These are phyloP conservation scores for Yarrowia sp. DNA, from an alignment of 805 yeast genomes.

Conservation along the genomic window DNA sequence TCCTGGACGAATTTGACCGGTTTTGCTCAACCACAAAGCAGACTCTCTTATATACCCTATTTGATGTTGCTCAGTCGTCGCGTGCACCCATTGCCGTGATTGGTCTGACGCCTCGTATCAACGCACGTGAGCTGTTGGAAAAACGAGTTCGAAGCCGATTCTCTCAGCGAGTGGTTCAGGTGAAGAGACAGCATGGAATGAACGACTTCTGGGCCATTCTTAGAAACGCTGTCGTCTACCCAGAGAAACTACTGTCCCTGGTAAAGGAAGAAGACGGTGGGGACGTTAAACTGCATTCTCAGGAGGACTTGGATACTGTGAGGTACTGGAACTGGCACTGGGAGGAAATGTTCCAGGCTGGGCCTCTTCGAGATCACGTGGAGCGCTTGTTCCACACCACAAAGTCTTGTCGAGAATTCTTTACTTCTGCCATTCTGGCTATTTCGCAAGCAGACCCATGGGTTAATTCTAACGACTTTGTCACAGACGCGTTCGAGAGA, in stretches of 20 bases:
- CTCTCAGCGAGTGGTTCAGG: slow-evolving; percentile 73
- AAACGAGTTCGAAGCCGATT: slow-evolving; percentile 91
- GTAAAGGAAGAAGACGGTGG: slow-evolving; percentile 10
- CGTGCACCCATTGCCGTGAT: slow-evolving; percentile 78
- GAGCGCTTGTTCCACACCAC: slow-evolving; percentile 62
- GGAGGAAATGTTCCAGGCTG: slow-evolving; percentile 31
- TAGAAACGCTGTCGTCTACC: slow-evolving; percentile 50
- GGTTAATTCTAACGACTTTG: slow-evolving; percentile 43
- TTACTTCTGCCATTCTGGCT: slow-evolving; percentile 42
- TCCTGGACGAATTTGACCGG: slow-evolving; percentile 84
- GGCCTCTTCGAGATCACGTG: slow-evolving; percentile 52
- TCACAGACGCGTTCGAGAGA: slow-evolving; percentile 42
- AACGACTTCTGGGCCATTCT: slow-evolving; percentile 62
- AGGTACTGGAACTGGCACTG: slow-evolving; percentile 44
- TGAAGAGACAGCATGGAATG: slow-evolving; percentile 59
- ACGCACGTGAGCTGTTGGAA: slow-evolving; percentile 81
- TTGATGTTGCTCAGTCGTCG: slow-evolving; percentile 81
- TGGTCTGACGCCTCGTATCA: slow-evolving; percentile 78
- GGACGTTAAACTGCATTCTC: slow-evolving; percentile 22
- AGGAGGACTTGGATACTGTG: slow-evolving; percentile 31
- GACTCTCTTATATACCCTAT: slow-evolving; percentile 82
- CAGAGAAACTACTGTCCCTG: slow-evolving; percentile 42
- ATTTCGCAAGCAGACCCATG: slow-evolving; percentile 46
- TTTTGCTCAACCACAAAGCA: slow-evolving; percentile 78
- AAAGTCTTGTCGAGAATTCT: slow-evolving; percentile 60